Evolutionary conservation across 441 rosid genomes (phyloP).

Genomic region (Arabidopsis hybrid): DNA sequence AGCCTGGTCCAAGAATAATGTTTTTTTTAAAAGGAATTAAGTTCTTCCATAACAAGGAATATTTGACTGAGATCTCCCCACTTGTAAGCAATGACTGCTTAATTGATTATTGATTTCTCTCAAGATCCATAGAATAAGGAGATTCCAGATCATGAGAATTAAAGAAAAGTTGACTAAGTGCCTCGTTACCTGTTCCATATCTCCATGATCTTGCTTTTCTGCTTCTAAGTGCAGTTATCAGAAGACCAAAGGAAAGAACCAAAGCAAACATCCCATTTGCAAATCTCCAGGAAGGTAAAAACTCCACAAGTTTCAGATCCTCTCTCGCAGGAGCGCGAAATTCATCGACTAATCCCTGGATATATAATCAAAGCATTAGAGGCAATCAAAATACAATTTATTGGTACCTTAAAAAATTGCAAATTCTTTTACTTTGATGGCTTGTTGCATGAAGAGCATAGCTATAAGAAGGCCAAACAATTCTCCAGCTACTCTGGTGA

Average conservation of each 20-base stretch:
- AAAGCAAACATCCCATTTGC: constrained; percentile 95
- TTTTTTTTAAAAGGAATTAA: constrained; percentile 11
- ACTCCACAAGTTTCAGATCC: constrained; percentile 56
- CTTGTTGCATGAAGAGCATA: constrained; percentile 97
- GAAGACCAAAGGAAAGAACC: constrained; percentile 91
- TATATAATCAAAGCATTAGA: constrained; percentile 25
- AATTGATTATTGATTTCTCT: constrained; percentile 20
- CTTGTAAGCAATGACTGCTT: constrained; percentile 21
- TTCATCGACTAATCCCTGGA: constrained; percentile 88
- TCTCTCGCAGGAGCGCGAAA: constrained; percentile 70
- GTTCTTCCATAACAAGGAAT: constrained; percentile 32
- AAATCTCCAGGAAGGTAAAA: constrained; percentile 84
- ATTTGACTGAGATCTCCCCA: constrained; percentile 34
- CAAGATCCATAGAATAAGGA: constrained; percentile 47
- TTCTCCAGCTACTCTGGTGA: constrained; percentile 93
- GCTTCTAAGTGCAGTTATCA: constrained; percentile 76
- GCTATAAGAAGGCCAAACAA: constrained; percentile 94
- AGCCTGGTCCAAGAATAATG: constrained; percentile 60
- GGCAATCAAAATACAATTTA: background rate
- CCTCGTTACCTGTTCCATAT: constrained; percentile 70
- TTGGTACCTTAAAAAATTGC: background rate
- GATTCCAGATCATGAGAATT: constrained; percentile 38
- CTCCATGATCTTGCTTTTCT: constrained; percentile 95
- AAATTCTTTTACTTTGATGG: constrained; percentile 65
- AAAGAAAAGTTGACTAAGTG: constrained; percentile 33